These are phyloP conservation scores for Malus sylvestris DNA, from an alignment of 306 rosid genomes.

Conservation along the genomic window DNA sequence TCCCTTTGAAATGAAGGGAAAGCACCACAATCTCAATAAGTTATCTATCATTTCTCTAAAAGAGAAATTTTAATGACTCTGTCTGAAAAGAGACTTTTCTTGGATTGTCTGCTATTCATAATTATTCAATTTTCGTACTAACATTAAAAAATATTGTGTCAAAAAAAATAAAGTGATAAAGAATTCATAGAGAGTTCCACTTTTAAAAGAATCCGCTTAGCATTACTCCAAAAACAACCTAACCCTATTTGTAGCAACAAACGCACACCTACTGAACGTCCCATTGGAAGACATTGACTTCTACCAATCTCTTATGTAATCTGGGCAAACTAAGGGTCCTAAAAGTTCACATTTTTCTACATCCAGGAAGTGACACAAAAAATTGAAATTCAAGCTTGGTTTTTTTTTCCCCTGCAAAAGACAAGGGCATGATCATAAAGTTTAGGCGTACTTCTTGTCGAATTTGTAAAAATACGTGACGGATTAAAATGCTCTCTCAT, in stretches of 20 bases:
- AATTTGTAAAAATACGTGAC: too few species aligned
- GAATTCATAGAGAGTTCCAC: too few species aligned
- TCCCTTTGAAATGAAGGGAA: not conserved
- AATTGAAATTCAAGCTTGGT: not conserved
- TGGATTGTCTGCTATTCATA: too few species aligned
- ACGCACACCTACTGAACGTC: not conserved
- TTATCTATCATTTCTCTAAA: not conserved
- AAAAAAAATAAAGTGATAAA: too few species aligned
- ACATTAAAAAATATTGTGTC: too few species aligned
- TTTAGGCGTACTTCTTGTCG: too few species aligned
- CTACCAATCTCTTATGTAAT: not conserved
- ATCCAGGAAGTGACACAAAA: not conserved
- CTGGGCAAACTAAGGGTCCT: not conserved
- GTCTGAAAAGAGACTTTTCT: too few species aligned
- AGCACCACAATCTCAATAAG: not conserved
- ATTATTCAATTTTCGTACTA: accelerated
- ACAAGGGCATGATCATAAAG: not conserved
- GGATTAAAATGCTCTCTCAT: not conserved
- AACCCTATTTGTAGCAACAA: not conserved
- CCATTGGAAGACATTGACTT: not conserved
- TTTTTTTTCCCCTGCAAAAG: not conserved
- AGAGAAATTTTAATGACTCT: too few species aligned
- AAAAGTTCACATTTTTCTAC: not conserved
- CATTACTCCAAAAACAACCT: not conserved
- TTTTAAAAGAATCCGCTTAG: not conserved